Conservation (phyloP, 352 stramenopile species). For the Pythium brachiatum region DNA sequence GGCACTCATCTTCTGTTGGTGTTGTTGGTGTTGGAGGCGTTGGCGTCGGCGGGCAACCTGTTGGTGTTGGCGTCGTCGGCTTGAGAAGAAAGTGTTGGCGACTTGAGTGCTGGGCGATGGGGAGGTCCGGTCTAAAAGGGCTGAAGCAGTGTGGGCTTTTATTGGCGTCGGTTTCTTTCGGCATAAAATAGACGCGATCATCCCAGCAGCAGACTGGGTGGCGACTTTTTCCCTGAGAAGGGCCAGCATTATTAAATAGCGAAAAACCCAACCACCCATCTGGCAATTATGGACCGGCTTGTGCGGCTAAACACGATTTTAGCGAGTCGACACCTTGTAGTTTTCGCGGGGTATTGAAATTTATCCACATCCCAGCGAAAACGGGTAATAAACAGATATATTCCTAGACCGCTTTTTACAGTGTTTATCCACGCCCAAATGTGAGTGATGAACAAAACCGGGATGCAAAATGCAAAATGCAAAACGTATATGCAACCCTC, state of each 20-base stretch:
- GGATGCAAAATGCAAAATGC: not conserved
- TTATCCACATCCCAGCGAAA: no score
- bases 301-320: not conserved
- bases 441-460: no score
- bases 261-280: not conserved
- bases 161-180: not conserved
- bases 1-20: slow-evolving; percentile 2
- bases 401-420: no score
- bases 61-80: not conserved
- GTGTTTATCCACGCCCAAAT: no score
- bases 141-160: not conserved
- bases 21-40: not conserved
- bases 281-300: not conserved
- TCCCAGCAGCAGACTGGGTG: not conserved
- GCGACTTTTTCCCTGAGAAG: slow-evolving; percentile 3
- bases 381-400: no score
- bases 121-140: no score
- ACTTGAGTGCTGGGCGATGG: not conserved
- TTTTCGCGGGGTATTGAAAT: no score
- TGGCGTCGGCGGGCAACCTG: no score
- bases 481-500: not conserved
- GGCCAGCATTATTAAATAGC: no score
- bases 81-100: not conserved
- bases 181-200: slow-evolving; percentile 3
- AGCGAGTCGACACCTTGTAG: no score